Conservation (phyloP, 140 eudicot genomes). For the Flaveria floridana region DNA sequence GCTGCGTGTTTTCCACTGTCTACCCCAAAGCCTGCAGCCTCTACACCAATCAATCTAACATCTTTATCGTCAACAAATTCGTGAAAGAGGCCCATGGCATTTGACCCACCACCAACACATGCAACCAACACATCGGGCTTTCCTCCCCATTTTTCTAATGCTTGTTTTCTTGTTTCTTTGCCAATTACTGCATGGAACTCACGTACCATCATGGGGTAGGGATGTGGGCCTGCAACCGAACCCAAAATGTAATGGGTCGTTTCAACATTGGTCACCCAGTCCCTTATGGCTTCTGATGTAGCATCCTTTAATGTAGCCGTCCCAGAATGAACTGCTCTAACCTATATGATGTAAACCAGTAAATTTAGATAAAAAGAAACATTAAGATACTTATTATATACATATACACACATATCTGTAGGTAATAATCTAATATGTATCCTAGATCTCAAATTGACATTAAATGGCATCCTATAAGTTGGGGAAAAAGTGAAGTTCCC, state of each 20-base stretch:
- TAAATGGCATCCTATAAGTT: background rate
- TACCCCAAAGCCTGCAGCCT: slow-evolving; percentile 85
- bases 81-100: slow-evolving; percentile 88
- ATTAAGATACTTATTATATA: background rate
- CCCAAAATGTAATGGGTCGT: slow-evolving; percentile 87
- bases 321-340: slow-evolving; percentile 86
- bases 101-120: slow-evolving; percentile 94
- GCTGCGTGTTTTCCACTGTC: slow-evolving; percentile 94
- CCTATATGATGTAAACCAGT: too few species aligned
- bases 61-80: slow-evolving; percentile 85
- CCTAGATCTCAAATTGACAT: background rate
- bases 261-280: slow-evolving; percentile 87
- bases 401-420: background rate
- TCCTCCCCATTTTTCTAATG: slow-evolving; percentile 92
- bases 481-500: background rate
- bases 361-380: too few species aligned
- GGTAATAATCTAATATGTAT: background rate
- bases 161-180: slow-evolving; percentile 87
- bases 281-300: slow-evolving; percentile 90
- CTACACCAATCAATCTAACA: slow-evolving; percentile 77
- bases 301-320: slow-evolving; percentile 92
- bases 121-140: slow-evolving; percentile 88
- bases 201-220: slow-evolving; percentile 93
- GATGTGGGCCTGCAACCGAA: slow-evolving; percentile 94
- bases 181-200: slow-evolving; percentile 91